A percentile compares a stretch with the other conserved stretches of the same genome.
phyloP scores from a whole-genome alignment of 148 eudicot species.

The Limonium bicolor region DNA sequence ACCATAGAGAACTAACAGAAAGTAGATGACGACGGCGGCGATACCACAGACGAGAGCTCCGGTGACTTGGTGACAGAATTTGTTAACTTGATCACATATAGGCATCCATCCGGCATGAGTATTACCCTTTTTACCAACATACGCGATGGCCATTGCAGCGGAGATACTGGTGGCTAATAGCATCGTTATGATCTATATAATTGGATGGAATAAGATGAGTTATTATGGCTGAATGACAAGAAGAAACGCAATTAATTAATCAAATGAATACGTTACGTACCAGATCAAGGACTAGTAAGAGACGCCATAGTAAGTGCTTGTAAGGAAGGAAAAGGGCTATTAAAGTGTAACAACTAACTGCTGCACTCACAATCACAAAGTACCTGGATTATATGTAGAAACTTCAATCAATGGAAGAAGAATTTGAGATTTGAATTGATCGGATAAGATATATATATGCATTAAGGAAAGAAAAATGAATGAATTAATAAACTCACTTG shows the following conservation, averaged over 20 bases:
- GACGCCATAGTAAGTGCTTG: constrained; percentile 26
- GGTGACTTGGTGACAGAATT: constrained; percentile 47
- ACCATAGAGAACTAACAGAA: constrained; percentile 39
- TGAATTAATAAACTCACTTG: constrained; percentile 28
- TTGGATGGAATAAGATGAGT: not conserved
- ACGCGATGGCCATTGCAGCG: constrained; percentile 60
- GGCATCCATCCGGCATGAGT: constrained; percentile 82
- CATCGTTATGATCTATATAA: constrained; percentile 29
- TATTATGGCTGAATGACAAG: too few relatives aligned
- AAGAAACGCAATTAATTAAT: not conserved
- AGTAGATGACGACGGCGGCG: constrained; percentile 27
- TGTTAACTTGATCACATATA: constrained; percentile 67
- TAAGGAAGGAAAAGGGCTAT: constrained; percentile 14
- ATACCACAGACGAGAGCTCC: constrained; percentile 49
- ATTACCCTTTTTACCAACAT: constrained; percentile 70
- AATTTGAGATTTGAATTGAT: too few relatives aligned
- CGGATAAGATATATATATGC: not conserved
- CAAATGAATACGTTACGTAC: constrained; percentile 1
- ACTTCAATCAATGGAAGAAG: not conserved
- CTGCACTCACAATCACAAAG: constrained; percentile 15
- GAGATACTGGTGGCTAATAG: constrained; percentile 52
- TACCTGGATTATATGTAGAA: constrained; percentile 8
- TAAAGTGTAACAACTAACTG: constrained; percentile 16
- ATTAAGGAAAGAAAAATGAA: not conserved
- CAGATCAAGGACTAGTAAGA: constrained; percentile 16